phyloP scores from a whole-genome alignment of 202 grass and related monocot genomes.

The Musa balbisiana region DNA sequence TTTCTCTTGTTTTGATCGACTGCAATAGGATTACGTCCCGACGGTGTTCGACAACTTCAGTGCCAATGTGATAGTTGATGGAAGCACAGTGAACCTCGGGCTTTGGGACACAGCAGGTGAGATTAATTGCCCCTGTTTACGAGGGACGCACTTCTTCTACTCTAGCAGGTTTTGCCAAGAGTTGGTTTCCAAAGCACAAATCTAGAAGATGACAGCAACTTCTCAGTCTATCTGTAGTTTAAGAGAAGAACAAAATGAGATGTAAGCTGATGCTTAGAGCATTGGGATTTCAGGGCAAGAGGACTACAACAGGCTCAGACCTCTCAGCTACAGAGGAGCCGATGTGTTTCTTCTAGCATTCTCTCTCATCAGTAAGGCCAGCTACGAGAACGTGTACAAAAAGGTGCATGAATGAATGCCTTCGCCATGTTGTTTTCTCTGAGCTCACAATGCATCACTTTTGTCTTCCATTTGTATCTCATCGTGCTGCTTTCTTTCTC shows the following conservation, averaged over 20 bases:
- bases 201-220: neutral
- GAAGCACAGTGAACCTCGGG: conserved; percentile 75
- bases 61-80: conserved; percentile 67
- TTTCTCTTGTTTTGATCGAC: neutral
- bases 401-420: conserved; percentile 28
- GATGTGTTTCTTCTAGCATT: conserved; percentile 78
- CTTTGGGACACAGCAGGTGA: conserved; percentile 87
- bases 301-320: conserved; percentile 80
- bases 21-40: conserved; percentile 64
- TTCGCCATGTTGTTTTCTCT: no score
- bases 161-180: no score
- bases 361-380: conserved; percentile 71
- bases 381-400: conserved; percentile 79
- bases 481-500: neutral
- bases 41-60: conserved; percentile 92
- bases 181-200: no score
- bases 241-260: neutral
- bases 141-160: neutral
- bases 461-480: conserved; percentile 9
- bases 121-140: conserved; percentile 3
- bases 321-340: conserved; percentile 74
- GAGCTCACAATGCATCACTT: no score
- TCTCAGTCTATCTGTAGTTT: neutral
- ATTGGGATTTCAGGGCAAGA: conserved; percentile 47
- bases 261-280: neutral